Base-by-base conservation (phyloP, 2,329 filamentous ascomycete species). In the Berkeleyomyces basicola region DNA sequence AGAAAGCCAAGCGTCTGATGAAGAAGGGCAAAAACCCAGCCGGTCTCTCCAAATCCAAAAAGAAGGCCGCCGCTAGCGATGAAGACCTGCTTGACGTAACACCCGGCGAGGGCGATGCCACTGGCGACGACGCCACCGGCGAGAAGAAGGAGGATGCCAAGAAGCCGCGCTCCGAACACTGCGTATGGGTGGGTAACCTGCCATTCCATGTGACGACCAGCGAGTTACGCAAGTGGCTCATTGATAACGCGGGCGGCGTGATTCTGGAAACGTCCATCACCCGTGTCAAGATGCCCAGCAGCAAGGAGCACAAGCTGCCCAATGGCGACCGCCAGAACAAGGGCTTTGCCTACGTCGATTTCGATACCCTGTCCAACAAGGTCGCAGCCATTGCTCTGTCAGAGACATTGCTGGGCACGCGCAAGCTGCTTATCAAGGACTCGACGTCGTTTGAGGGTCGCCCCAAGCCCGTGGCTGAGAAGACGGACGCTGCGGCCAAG, bases 291-390 rank as follows among this genome's bases (percentile, higher is more conserved):
- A 77, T 96, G 70, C 91, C 91, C 0, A 61, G 55, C 49, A 65
- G 59, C 46, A 67, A 67, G 49, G 64, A 61, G 58, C 57, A 66
- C 44, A 47, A 70, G 51, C 42, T 61, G 1, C 39, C 60, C 55
- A 71, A 72, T 64, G 61, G 62, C 33, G 53, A 66, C 10, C 61
- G 61, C n/a, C 58, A 62, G 40, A 99, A 97, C 77, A 92, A 87
- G 74, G 95, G 93, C 14, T 99, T 96, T 71, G 93, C 93, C 62
- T 99, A 99, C 71, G 84, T 99, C 67, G 95, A 99, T 72, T 96
- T 99, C 71, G 77, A 83, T 55, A 86, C 81, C 33, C 80, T 85
- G 47, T 75, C 75, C n/a, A 81, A 84, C 51, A 81, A 90, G 69
- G 77, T 90, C 42, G 82, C 85, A n/a, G 91, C 90, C 57, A 80